Conservation (phyloP, 805 yeast genomes). For the Yamadazyma takamatsuzukensis region DNA sequence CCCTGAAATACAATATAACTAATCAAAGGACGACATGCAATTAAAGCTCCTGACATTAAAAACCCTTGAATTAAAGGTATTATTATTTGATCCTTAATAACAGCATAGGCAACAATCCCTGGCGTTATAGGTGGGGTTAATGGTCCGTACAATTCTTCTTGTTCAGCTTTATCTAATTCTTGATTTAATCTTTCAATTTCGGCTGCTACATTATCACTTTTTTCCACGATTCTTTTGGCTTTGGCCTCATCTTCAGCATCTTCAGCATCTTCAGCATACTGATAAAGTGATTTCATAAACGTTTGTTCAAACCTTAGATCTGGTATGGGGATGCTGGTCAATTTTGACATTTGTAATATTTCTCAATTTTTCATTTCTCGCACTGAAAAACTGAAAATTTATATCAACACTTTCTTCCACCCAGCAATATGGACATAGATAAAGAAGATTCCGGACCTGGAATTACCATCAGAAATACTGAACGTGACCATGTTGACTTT, state of each 20-base stretch:
- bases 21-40: slow-evolving; percentile 36
- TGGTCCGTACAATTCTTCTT: slow-evolving; percentile 16
- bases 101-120: slow-evolving; percentile 42
- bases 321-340: slow-evolving; percentile 35
- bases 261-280: slow-evolving; percentile 27
- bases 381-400: slow-evolving; percentile 6
- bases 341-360: slow-evolving; percentile 2
- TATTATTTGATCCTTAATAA: slow-evolving; percentile 47
- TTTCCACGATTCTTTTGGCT: slow-evolving; percentile 8
- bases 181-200: slow-evolving; percentile 17
- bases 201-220: slow-evolving; percentile 14
- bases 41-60: slow-evolving; percentile 39
- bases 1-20: slow-evolving; percentile 21
- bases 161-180: slow-evolving; percentile 15
- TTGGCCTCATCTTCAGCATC: slow-evolving; percentile 4
- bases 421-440: slow-evolving; percentile 24
- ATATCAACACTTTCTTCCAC: background rate
- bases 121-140: slow-evolving; percentile 43
- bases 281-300: slow-evolving; percentile 36
- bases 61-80: slow-evolving; percentile 56
- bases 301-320: slow-evolving; percentile 67
- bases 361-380: background rate
- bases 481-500: slow-evolving; percentile 84
- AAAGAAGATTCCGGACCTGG: slow-evolving; percentile 55
- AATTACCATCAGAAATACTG: slow-evolving; percentile 84